These are phyloP conservation scores for Hyparrhenia diplandra DNA, from an alignment of 176 grass and related monocot genomes.

Conservation along the genomic window DNA sequence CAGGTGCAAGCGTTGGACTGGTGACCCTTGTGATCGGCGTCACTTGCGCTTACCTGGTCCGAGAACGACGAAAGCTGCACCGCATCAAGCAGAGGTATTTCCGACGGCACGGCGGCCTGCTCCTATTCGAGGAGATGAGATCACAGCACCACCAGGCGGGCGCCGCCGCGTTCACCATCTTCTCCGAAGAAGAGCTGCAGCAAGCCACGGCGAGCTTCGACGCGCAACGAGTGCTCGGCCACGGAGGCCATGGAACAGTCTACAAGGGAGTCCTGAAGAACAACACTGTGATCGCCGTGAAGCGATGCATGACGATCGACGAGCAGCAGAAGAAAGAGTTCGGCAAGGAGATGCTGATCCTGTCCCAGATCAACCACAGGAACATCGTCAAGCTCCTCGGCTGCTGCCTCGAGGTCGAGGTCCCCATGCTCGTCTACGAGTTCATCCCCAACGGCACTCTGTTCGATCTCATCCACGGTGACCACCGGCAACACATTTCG, in stretches of 20 bases:
- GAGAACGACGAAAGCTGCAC: neutral
- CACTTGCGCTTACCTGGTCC: neutral
- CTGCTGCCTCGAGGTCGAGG: neutral
- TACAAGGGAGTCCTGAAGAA: neutral
- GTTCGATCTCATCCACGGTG: neutral
- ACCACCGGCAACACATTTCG: neutral
- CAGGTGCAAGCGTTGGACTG: neutral
- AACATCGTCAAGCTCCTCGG: slow-evolving; percentile 3
- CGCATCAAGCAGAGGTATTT: neutral
- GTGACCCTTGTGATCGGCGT: neutral
- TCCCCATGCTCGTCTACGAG: slow-evolving; percentile 9
- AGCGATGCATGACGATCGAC: neutral
- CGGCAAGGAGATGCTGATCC: neutral
- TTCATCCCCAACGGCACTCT: neutral
- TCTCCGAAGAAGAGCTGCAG: neutral
- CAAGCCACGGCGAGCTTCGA: neutral
- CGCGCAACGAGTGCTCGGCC: neutral
- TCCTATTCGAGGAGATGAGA: neutral
- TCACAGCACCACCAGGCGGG: neutral
- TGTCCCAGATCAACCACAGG: neutral
- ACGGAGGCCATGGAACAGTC: neutral
- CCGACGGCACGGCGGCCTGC: neutral
- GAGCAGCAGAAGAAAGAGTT: neutral
- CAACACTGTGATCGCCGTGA: neutral
- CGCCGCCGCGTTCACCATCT: neutral